Evolutionary conservation across 345 rosid species (phyloP).

Genomic region (Erodium maritimum): DNA sequence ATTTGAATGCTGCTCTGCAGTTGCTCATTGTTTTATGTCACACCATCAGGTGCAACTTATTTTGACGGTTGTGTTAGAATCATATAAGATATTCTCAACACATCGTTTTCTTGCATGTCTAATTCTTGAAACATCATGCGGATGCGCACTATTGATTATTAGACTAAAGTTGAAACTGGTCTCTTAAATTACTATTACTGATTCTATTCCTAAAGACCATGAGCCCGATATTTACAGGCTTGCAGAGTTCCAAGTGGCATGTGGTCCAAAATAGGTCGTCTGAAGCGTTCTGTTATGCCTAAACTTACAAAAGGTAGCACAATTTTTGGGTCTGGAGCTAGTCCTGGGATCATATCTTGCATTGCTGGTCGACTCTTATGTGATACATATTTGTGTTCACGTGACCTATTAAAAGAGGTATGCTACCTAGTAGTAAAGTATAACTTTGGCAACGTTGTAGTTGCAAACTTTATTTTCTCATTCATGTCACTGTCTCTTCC

Average conservation of each 20-base stretch:
- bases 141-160: not conserved
- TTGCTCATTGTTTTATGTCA: not conserved
- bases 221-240: constrained; percentile 32
- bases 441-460: not conserved
- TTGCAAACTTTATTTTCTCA: constrained; percentile 1
- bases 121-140: not conserved
- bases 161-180: not conserved
- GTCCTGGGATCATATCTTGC: constrained; percentile 91
- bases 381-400: constrained; percentile 81
- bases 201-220: not conserved
- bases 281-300: constrained; percentile 91
- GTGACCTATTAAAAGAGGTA: constrained; percentile 89
- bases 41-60: no score
- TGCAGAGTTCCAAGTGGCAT: constrained; percentile 77
- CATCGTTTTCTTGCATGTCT: not conserved
- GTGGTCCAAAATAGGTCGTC: constrained; percentile 99
- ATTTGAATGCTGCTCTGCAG: not conserved
- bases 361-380: constrained; percentile 90
- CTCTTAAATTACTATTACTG: not conserved
- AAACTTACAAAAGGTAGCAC: constrained; percentile 64
- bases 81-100: not conserved
- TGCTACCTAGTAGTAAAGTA: constrained; percentile 9
- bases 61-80: not conserved
- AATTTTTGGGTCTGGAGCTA: constrained; percentile 81
- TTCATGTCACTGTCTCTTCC: constrained; percentile 22